Base-by-base conservation (phyloP, 2,329 filamentous ascomycete genomes). In the Pyrenophora graminea region DNA sequence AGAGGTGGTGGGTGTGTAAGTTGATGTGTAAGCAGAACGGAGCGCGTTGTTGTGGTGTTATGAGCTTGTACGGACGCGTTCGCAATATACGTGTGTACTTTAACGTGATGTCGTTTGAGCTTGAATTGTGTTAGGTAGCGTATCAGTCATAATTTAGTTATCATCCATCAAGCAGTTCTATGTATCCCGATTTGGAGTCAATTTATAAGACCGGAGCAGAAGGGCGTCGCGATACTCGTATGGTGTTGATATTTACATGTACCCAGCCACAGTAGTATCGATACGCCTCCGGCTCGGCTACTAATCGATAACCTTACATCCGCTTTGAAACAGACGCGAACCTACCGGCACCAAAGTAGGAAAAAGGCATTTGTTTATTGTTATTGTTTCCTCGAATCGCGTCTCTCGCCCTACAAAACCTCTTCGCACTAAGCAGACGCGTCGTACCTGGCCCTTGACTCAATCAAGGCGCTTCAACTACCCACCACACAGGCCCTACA, bases 351-450 rank as follows among this genome's bases (percentile, higher is more conserved):
- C 55, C 54, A 59, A 51, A 40, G 55, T 53, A 58, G 42, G 42
- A 47, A 55, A 63, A 38, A 39, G 50, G 5, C 50, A 42, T 30
- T 18, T 63, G 59, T 67, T 67, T 62, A 55, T 63, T 66, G 60
- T 70, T 64, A 53, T 59, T 59, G 44, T 19, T 40, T 51, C 31
- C 53, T 64, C 66, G 61, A 69, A 67, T 68, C 56, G 66, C 62
- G 63, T 57, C 59, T 62, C 55, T 54, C 19, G 19, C 19, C 61
- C 56, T 47, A 53, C 51, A 55, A 51, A 60, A 62, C 56, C 32
- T 48, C 25, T 15, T 23, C 17, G 31, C 42, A 44, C 43, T 41
- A 51, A 33, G 15, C 41, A 34, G 44, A 53, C 50, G 50, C 50
- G 50, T 49, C 45, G 50, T 53, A 40, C 50, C 50, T 53, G 51